Base-by-base conservation (phyloP, 2,329 filamentous ascomycete genomes). In the Celoporthe dispersa region DNA sequence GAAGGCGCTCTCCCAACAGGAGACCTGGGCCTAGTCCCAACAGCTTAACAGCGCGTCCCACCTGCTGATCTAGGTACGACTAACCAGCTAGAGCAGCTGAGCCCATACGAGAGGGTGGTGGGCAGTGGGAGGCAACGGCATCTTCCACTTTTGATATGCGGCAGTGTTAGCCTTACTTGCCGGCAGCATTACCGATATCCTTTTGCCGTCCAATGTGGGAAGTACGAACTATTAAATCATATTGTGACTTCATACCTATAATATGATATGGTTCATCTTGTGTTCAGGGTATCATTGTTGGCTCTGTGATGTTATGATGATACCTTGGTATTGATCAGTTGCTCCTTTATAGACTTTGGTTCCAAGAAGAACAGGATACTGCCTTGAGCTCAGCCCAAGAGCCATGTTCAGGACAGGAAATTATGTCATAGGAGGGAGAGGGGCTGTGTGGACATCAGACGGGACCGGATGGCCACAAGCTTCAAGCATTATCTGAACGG, bases 111-210 rank as follows among this genome's bases (percentile, higher is more conserved):
- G 33, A 64, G 28, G n/a, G n/a, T n/a, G n/a, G n/a, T n/a, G n/a
- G n/a, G n/a, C n/a, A n/a, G 53, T 57, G 28, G 44, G 33, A 64
- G 28, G 25, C 25, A 53, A 53, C 62, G 44, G 25, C 28, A 57
- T 33, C 31, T 35, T 33, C n/a, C 16, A 64, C 62, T 12, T 64
- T 64, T 48, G 62, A 35, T 53, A 31, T 64, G 14, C 62, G 62
- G 62, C 39, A 64, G 35, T 28, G 14, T 33, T 64, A 7, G 25
- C 48, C 41, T 64, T 33, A 14, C 25, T 31, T 64, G 62, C 62
- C 62, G 62, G 48, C 62, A 53, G n/a, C 14, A 64, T 6, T 28
- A 25, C 62, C 62, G 41, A 64, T 31, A 64, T 31, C 62, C 62
- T 64, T 22, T 31, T 44, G 62, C 62, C 33, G 41, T 48, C 41